Evolutionary conservation across 805 yeast genomes (phyloP).

Genomic region (Blastobotrys parvus): DNA sequence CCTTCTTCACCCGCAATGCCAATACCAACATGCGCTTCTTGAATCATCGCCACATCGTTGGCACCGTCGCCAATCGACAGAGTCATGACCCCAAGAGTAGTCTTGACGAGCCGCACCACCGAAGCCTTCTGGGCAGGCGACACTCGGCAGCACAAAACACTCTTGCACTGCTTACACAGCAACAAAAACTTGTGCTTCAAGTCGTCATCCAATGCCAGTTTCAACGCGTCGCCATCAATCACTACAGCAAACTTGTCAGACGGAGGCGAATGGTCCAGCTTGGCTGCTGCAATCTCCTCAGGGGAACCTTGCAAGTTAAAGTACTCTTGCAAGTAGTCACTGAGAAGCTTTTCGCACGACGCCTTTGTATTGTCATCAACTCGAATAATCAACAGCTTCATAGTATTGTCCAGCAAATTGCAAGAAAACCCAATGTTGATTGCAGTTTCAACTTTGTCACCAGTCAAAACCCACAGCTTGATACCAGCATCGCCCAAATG

Average conservation of each 20-base stretch:
- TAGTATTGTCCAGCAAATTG: slow-evolving; percentile 58
- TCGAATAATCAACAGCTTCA: slow-evolving; percentile 58
- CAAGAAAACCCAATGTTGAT: slow-evolving; percentile 81
- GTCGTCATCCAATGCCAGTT: slow-evolving; percentile 38
- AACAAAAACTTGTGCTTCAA: slow-evolving; percentile 51
- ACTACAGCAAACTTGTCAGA: slow-evolving; percentile 50
- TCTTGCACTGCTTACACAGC: slow-evolving; percentile 65
- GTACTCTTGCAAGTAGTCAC: slow-evolving; percentile 42
- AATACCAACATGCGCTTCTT: slow-evolving; percentile 75
- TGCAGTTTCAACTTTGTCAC: slow-evolving; percentile 83
- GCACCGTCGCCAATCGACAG: slow-evolving; percentile 84
- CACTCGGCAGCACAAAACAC: slow-evolving; percentile 79
- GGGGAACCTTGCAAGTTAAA: slow-evolving; percentile 41
- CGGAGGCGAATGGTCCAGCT: slow-evolving; percentile 58
- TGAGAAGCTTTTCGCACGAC: slow-evolving; percentile 31
- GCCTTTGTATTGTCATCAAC: slow-evolving; percentile 25
- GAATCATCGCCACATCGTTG: slow-evolving; percentile 84
- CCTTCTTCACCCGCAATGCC: slow-evolving; percentile 90
- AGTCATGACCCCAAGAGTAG: slow-evolving; percentile 62
- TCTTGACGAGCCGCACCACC: slow-evolving; percentile 62
- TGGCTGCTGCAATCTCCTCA: slow-evolving; percentile 48
- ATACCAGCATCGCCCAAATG: slow-evolving; percentile 66
- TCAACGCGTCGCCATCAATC: slow-evolving; percentile 66
- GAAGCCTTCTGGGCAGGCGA: slow-evolving; percentile 79
- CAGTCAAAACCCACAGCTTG: slow-evolving; percentile 78